phyloP scores from a whole-genome alignment of 1,284 basidiomycete species.

The Coriolopsis trogii region DNA sequence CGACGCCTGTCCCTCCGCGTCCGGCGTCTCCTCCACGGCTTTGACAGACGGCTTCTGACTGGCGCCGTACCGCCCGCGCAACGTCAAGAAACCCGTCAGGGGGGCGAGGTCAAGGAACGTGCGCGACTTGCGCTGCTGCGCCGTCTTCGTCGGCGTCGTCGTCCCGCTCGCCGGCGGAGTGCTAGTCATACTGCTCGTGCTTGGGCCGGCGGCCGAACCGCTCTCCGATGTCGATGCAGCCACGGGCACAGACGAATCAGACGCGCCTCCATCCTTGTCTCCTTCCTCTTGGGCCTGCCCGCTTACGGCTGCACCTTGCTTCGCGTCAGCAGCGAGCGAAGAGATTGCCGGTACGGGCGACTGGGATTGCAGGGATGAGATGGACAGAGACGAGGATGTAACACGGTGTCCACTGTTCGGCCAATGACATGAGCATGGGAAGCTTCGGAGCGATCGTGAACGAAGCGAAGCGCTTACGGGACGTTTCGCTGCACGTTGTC shows the following conservation, averaged over 20 bases:
- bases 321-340: constrained; percentile 19
- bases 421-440: background rate
- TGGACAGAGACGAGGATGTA: constrained; percentile 29
- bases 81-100: constrained; percentile 55
- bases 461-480: constrained; percentile 41
- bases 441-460: background rate
- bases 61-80: constrained; percentile 61
- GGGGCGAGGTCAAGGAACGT: constrained; percentile 61
- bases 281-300: background rate
- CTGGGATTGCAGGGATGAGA: constrained; percentile 31
- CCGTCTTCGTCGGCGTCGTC: constrained; percentile 51
- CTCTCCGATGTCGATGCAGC: background rate
- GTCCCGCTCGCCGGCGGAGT: constrained; percentile 53
- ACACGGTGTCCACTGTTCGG: constrained; percentile 17
- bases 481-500: constrained; percentile 57
- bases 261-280: background rate
- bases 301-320: constrained; percentile 9
- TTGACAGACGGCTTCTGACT: constrained; percentile 32
- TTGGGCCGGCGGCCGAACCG: constrained; percentile 2
- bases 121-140: constrained; percentile 41
- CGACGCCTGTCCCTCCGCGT: constrained; percentile 15
- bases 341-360: constrained; percentile 32
- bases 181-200: constrained; percentile 16
- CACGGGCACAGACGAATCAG: background rate
- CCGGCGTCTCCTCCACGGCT: constrained; percentile 26